These are phyloP conservation scores for Penicillium sp. DNA, from an alignment of 2,329 filamentous ascomycete species.

Conservation along the genomic window DNA sequence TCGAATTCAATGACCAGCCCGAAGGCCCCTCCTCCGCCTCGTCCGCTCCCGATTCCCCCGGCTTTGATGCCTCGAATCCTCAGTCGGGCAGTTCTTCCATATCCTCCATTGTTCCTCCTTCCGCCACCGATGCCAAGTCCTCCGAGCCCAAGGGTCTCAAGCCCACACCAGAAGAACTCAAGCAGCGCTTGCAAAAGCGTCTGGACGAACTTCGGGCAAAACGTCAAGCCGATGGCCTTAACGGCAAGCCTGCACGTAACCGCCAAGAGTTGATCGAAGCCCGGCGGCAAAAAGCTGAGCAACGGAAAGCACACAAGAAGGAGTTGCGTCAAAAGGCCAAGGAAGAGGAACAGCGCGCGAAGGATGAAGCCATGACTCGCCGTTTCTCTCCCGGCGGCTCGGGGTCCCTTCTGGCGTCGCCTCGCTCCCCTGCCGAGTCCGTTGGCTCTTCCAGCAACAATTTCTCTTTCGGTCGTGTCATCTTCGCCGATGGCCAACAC, in stretches of 20 bases:
- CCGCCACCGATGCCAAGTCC: constrained; percentile 27
- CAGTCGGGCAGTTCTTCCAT: constrained; percentile 60
- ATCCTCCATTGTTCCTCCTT: constrained; percentile 56
- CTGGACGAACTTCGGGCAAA: constrained; percentile 80
- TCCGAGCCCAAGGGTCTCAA: constrained; percentile 57
- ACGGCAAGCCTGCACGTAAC: constrained; percentile 76
- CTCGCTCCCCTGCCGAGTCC: constrained; percentile 47
- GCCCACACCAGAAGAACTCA: constrained; percentile 67
- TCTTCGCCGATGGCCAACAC: constrained; percentile 78
- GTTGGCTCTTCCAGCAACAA: constrained; percentile 50
- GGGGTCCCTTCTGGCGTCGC: constrained; percentile 53
- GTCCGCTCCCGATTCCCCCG: constrained; percentile 54
- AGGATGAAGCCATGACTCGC: constrained; percentile 54
- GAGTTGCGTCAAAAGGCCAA: constrained; percentile 71
- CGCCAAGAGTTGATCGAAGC: constrained; percentile 89
- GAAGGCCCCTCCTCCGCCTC: constrained; percentile 41
- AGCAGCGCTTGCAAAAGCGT: constrained; percentile 71
- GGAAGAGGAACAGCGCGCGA: constrained; percentile 66
- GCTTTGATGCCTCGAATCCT: constrained; percentile 49
- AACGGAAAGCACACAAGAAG: constrained; percentile 84
- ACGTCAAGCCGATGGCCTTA: constrained; percentile 78
- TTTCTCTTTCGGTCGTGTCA: constrained; percentile 87
- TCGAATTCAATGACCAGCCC: constrained; percentile 41
- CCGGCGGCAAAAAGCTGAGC: constrained; percentile 77
- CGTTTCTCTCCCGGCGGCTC: constrained; percentile 54